Evolutionary conservation across 805 yeast genomes (phyloP), one percentile per base, ranked within the genome.

Genomic region (Cyberlindnera subsufficiens): DNA sequence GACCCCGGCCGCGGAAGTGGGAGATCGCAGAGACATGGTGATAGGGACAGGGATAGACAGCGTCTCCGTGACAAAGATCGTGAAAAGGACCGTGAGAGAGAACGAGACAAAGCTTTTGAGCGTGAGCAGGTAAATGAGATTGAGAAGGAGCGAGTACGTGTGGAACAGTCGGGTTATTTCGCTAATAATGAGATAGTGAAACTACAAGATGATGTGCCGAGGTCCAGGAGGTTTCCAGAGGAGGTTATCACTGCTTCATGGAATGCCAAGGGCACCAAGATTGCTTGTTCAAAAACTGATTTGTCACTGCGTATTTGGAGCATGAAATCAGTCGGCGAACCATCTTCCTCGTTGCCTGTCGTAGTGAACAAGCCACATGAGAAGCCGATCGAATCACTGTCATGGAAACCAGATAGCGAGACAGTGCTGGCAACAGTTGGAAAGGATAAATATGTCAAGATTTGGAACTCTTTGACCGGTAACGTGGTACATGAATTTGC

Each of bases 391-490:
- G 71, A 67, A 41, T 47, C 66, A 18, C 45, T 78, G 8, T 51
- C 69, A 2, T 78, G 81, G 81, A 63, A 71, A 37, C 81, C 83
- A 0, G 54, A 54, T 16, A 55, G 65, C 25, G 75, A 76, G 25
- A 64, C 64, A 34, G 51, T 64, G 11, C 63, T 78, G 41, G 79
- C 74, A 3, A 64, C 75, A 6, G 78, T 73, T 30, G 78, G 78
- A 6, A 51, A 66, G 25, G 83, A 76, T 50, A 64, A 65, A 11
- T 51, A 46, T 35, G 60, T 78, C 31, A 71, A 72, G 49, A 46
- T 75, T 25, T 74, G 82, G 81, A 72, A 71, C 33, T 53, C 53
- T 18, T 51, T 56, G 19, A 56, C 54, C 30, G 75, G 74, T 8
- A 50, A 51, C 14, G 42, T 61, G 14, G 58, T 64, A 25, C 54